A percentile compares a stretch with the other conserved stretches of the same genome.
These are phyloP conservation scores for Coemansia biformis DNA, from an alignment of 192 early-diverging fungal genomes.

Conservation along the genomic window DNA sequence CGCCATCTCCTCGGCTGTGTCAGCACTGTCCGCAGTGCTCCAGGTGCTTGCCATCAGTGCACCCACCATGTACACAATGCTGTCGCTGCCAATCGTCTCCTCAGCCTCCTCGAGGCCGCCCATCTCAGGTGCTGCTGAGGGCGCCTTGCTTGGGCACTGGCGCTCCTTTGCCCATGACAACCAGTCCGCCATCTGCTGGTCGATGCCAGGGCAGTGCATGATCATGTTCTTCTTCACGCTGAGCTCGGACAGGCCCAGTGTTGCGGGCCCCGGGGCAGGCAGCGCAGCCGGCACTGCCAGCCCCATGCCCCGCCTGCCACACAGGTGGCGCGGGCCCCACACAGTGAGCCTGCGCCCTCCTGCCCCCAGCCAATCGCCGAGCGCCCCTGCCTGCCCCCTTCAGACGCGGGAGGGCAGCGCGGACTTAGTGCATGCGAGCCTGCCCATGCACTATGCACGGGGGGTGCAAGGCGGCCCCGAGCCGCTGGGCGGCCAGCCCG, in stretches of 20 bases:
- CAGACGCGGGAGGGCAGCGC: too few species aligned
- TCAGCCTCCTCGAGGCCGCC: not conserved
- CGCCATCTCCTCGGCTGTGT: not conserved
- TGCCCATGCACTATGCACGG: too few species aligned
- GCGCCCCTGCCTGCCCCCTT: too few species aligned
- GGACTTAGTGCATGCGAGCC: too few species aligned
- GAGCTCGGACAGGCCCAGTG: not conserved
- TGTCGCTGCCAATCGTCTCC: slow-evolving; percentile 1
- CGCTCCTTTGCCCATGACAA: slow-evolving; percentile 6
- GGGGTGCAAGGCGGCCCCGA: too few species aligned
- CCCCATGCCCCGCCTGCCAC: too few species aligned
- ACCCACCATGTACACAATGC: slow-evolving; percentile 2
- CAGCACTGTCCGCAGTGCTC: not conserved
- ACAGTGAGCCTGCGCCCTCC: too few species aligned
- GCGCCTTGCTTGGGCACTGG: not conserved
- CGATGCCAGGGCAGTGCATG: slow-evolving; percentile 1
- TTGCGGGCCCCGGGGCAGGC: too few species aligned
- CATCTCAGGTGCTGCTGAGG: not conserved
- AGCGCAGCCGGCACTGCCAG: too few species aligned
- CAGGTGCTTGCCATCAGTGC: not conserved
- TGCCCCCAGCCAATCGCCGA: too few species aligned
- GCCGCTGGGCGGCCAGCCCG: too few species aligned
- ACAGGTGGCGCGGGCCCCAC: too few species aligned
- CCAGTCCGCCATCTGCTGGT: slow-evolving; percentile 12
- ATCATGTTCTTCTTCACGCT: slow-evolving; percentile 14